phyloP scores from a whole-genome alignment of 805 yeast genomes.

The Pichia membranifaciens region DNA sequence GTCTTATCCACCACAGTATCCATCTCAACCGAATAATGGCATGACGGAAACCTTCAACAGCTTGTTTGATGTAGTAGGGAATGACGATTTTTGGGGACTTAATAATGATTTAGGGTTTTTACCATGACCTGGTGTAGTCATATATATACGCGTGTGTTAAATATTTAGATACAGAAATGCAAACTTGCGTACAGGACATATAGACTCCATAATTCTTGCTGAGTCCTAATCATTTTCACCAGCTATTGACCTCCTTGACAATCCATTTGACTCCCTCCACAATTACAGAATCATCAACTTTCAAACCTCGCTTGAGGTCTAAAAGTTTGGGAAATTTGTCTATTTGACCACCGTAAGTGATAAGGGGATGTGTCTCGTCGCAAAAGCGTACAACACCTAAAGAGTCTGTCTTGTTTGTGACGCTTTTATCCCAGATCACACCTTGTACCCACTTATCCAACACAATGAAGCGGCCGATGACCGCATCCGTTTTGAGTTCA shows the following conservation, averaged over 20 bases:
- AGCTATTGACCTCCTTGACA: conserved; percentile 16
- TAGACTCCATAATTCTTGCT: too few relatives aligned
- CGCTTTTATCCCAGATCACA: conserved; percentile 29
- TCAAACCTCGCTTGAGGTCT: conserved; percentile 10
- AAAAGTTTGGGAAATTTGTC: conserved; percentile 12
- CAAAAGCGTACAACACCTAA: conserved; percentile 17
- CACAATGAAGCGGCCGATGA: conserved; percentile 38
- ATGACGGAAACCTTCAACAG: conserved; percentile 18
- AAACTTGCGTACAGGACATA: too few relatives aligned
- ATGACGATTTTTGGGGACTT: conserved; percentile 44
- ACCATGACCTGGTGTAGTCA: conserved; percentile 18
- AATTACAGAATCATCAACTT: neutral
- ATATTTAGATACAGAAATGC: too few relatives aligned
- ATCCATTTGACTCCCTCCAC: conserved; percentile 20
- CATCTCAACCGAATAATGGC: neutral
- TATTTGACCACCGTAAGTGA: conserved; percentile 17
- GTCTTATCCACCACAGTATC: neutral
- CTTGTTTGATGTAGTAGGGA: conserved; percentile 17
- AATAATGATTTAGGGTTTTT: conserved; percentile 44
- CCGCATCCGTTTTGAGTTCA: conserved; percentile 19
- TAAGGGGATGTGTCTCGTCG: conserved; percentile 3
- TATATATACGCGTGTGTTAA: neutral
- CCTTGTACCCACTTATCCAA: conserved; percentile 53
- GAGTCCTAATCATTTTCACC: too few relatives aligned
- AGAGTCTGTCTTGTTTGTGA: conserved; percentile 18